Percentiles rank a stretch among this genome's conserved stretches.
Evolutionary conservation across 2,329 filamentous ascomycete species (phyloP).

Genomic region (Ophiostoma triangulosporum): DNA sequence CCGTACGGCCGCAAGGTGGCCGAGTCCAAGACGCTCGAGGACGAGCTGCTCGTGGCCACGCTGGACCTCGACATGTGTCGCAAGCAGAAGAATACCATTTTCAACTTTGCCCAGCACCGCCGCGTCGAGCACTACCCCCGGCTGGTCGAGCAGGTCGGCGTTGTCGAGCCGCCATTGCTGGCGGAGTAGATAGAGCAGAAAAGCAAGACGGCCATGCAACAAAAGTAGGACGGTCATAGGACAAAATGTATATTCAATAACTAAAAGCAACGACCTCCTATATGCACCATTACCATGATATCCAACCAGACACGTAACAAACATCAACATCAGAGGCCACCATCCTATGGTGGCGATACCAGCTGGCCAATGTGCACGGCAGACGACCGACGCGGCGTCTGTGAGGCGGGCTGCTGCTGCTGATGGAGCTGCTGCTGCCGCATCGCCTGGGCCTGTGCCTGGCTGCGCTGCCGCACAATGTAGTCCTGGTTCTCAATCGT

Average conservation of each 20-base stretch:
- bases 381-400: slow-evolving; percentile 1
- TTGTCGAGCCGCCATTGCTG: slow-evolving; percentile 17
- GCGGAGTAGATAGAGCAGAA: background rate
- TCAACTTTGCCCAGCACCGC: slow-evolving; percentile 31
- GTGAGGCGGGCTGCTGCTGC: slow-evolving; percentile 8
- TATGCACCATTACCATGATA: slow-evolving; percentile 1
- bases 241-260: background rate
- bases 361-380: slow-evolving; percentile 9
- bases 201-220: too few species aligned
- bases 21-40: slow-evolving; percentile 31
- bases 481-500: slow-evolving; percentile 79
- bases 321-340: background rate
- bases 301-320: background rate
- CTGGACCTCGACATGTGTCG: slow-evolving; percentile 34
- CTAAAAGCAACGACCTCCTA: background rate
- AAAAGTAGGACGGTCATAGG: background rate
- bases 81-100: slow-evolving; percentile 33
- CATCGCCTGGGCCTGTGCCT: slow-evolving; percentile 12
- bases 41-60: slow-evolving; percentile 37
- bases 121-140: slow-evolving; percentile 29
- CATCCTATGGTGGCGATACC: slow-evolving; percentile 10
- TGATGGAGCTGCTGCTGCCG: slow-evolving; percentile 17
- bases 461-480: slow-evolving; percentile 33
- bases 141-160: slow-evolving; percentile 27
- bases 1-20: slow-evolving; percentile 36